Percentiles rank a stretch among this genome's conserved stretches.
Evolutionary conservation across 352 stramenopile genomes (phyloP).

Genomic region (Elongisporangium undulatum): DNA sequence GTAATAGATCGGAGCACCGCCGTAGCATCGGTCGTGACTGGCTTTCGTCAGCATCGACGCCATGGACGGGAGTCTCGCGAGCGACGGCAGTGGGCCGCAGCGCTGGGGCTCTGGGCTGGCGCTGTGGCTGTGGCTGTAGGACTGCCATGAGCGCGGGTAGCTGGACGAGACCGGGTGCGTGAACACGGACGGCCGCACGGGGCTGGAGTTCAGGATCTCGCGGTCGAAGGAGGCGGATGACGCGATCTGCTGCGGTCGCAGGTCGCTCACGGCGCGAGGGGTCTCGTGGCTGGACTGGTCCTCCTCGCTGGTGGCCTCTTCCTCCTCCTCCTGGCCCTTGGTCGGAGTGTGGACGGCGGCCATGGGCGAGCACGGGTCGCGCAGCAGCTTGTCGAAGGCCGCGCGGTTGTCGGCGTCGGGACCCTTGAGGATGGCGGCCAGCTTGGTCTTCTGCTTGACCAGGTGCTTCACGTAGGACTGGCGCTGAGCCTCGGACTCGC

Average conservation of each 20-base stretch:
- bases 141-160: conserved; percentile 10
- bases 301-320: conserved; percentile 4
- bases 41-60: conserved; percentile 41
- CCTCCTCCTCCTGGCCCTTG: conserved; percentile 3
- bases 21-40: not conserved
- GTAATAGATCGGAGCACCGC: not conserved
- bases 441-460: conserved; percentile 66
- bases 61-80: conserved; percentile 49
- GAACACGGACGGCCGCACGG: conserved; percentile 9
- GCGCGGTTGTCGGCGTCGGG: conserved; percentile 40
- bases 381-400: conserved; percentile 59
- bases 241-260: not conserved
- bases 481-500: conserved; percentile 54
- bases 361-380: conserved; percentile 57
- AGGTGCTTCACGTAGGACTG: conserved; percentile 72
- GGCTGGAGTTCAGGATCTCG: conserved; percentile 1
- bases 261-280: conserved; percentile 2
- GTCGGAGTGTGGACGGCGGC: conserved; percentile 25
- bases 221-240: conserved; percentile 1
- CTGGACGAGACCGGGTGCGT: conserved; percentile 9
- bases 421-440: conserved; percentile 59
- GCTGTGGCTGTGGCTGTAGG: conserved; percentile 7
- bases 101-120: conserved; percentile 8
- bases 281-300: conserved; percentile 3
- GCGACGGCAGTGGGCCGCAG: conserved; percentile 20